A percentile compares a stretch with the other conserved stretches of the same genome.
Conservation (phyloP, 2,329 filamentous ascomycete genomes). For the Pseudogymnoascus sp. region DNA sequence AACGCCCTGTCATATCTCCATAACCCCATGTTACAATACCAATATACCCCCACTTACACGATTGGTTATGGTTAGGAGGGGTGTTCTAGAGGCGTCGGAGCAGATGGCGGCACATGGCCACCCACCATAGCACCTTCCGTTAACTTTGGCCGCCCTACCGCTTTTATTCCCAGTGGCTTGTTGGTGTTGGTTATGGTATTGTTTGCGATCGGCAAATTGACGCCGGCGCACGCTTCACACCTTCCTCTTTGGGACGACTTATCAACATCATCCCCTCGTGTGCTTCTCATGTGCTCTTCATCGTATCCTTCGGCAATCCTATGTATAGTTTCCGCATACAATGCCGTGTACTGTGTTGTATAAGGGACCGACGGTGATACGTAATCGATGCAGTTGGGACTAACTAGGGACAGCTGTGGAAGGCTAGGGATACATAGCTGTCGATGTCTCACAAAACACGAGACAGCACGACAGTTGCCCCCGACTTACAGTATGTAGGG, state of each 20-base stretch:
- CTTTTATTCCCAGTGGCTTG: neutral
- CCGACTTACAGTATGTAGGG: too few relatives aligned
- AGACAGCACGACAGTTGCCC: neutral
- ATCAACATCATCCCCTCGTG: neutral
- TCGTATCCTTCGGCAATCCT: neutral
- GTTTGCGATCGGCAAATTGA: neutral
- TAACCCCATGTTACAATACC: neutral
- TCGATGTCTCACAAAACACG: neutral
- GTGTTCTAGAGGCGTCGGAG: neutral
- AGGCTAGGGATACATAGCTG: neutral
- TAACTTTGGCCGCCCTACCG: neutral
- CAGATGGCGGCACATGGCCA: neutral
- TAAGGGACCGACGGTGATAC: neutral
- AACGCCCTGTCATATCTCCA: neutral
- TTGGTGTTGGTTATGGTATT: neutral
- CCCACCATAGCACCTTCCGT: neutral
- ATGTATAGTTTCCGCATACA: neutral
- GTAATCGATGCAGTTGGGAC: neutral
- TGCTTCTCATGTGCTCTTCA: neutral
- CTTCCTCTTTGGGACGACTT: neutral
- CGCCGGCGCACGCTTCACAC: neutral
- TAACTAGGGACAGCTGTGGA: neutral
- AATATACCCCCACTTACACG: neutral
- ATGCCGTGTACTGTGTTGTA: neutral
- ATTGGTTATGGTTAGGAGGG: neutral